These are phyloP conservation scores for Nicotiana sylvestris DNA, from an alignment of 257 asterid species.

Conservation along the genomic window DNA sequence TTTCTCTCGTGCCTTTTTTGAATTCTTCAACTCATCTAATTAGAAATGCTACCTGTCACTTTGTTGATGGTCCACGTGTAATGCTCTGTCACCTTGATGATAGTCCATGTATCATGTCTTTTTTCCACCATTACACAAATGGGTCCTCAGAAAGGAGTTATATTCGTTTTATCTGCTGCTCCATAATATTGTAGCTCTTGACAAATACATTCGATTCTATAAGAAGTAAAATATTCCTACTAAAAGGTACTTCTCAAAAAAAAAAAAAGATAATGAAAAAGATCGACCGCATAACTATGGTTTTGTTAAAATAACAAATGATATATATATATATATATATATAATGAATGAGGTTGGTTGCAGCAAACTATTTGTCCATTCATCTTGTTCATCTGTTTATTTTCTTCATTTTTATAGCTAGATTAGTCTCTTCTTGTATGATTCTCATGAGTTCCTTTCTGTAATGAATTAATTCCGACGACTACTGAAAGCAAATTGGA, in stretches of 20 bases:
- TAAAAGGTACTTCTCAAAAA: not conserved
- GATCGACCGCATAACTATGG: not conserved
- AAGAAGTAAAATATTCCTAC: not conserved
- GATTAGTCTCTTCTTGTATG: not conserved
- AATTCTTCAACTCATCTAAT: too few species aligned
- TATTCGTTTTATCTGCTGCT: not conserved
- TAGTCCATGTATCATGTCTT: too few species aligned
- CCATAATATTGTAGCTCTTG: not conserved
- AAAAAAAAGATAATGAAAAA: not conserved
- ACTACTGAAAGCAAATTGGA: not conserved
- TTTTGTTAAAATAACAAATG: not conserved
- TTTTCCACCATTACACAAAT: not conserved
- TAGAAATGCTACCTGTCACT: too few species aligned
- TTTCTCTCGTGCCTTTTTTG: too few species aligned
- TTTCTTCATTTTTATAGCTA: not conserved
- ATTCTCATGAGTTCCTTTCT: not conserved
- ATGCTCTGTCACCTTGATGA: too few species aligned
- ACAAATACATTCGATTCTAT: not conserved
- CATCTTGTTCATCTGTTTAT: not conserved
- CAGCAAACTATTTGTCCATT: not conserved
- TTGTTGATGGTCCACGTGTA: too few species aligned
- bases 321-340: too few species aligned
- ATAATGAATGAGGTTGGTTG: not conserved
- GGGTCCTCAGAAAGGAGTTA: not conserved
- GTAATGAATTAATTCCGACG: not conserved